Base-by-base conservation (phyloP, 2,329 filamentous ascomycete genomes). In the Colletotrichum eremochloae region DNA sequence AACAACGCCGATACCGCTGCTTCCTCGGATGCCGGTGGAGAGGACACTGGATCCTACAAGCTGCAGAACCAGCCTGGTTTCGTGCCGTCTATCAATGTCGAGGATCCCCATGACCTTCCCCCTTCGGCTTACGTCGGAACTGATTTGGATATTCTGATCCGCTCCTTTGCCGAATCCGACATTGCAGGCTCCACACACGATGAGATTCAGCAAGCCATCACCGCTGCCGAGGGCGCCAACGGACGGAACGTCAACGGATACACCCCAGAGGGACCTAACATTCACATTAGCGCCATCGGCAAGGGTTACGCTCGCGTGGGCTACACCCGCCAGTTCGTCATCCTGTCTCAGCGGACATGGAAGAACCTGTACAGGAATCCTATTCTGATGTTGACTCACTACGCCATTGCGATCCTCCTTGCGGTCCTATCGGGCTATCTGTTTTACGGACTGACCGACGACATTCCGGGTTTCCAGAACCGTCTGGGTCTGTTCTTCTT, bases 381-480 rank as follows among this genome's bases (percentile, higher is more conserved):
- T 1, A 95, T 98, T 89, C 86, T 99, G 72, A 99, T 99, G 96
- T 89, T 99, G 70, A 98, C 95, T 0, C 96, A 99, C 83, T 99
- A 98, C 80, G 96, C 96, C 48, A 98, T 98, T 76, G 95, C 96
- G 9, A 98, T 99, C 73, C 84, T 98, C 0, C 89, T 99, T 7
- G 96, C 95, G 1, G 96, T 98, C 6, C 93, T 99, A 70, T 95
- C 96, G 2, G 96, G 96, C 4, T 98, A 94, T 82, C 88, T 99
- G 15, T 99, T 98, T 85, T 99, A 98, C 77, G 96, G 96, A 2
- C 86, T 99, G 60, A 97, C 95, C 0, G 95, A 97, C 78, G 95
- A 99, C 78, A 97, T 99, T 76, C 93, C 94, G 74, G 96, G 97
- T 44, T 99, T 99, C 88, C 96, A 99, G 82, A 99, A 99, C 81